Conservation (phyloP, 1,284 basidiomycete species). For the Heterobasidion annosum region DNA sequence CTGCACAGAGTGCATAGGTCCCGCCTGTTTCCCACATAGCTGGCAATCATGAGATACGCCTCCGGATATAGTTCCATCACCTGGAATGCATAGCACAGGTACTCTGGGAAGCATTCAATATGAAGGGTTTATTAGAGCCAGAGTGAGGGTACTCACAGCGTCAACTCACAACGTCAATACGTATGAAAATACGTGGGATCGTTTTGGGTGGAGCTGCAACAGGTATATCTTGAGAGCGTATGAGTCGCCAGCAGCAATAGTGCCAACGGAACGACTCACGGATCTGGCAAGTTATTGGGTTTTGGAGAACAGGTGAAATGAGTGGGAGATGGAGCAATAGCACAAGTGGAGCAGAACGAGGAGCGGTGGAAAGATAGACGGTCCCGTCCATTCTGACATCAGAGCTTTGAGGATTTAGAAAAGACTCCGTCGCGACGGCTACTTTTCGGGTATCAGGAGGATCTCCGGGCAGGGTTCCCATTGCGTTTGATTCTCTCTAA, state of each 20-base stretch:
- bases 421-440: background rate
- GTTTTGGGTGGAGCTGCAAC: background rate
- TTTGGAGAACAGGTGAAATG: background rate
- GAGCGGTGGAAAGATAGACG: background rate
- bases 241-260: background rate
- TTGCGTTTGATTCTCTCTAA: background rate
- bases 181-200: background rate
- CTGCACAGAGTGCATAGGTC: conserved; percentile 47
- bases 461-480: conserved; percentile 2
- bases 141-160: no score
- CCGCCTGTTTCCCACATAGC: conserved; percentile 35
- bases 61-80: conserved; percentile 50
- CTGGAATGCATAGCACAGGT: conserved; percentile 5
- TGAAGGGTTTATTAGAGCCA: background rate
- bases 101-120: background rate
- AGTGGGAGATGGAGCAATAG: background rate
- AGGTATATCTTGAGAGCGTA: background rate
- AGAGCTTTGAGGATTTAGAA: background rate
- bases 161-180: background rate
- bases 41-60: conserved; percentile 45
- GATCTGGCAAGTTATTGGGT: no score
- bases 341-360: background rate
- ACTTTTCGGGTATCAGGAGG: conserved; percentile 5
- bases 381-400: background rate
- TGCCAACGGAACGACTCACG: background rate